Evolutionary conservation across 139 green algal species (phyloP).

Genomic region (Chlorella ohadii): DNA sequence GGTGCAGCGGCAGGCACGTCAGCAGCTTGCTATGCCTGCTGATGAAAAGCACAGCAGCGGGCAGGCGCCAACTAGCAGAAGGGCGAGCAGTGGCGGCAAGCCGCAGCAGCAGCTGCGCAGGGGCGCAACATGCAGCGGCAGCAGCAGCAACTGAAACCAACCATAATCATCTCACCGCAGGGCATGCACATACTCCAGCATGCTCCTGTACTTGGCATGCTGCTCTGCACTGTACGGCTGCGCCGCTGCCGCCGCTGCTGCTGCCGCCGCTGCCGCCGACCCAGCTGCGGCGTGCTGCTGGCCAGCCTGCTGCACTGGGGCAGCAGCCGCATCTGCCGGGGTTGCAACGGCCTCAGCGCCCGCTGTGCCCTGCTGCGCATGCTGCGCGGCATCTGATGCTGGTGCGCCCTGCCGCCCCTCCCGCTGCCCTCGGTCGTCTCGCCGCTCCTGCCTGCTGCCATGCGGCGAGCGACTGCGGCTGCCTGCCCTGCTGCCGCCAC

Average conservation of each 20-base stretch:
- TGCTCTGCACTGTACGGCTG: neutral
- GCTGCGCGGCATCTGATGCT: neutral
- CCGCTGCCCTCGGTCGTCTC: neutral
- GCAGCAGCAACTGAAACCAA: too few species aligned
- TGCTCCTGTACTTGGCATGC: neutral
- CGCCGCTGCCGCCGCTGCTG: neutral
- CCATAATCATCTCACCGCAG: slow-evolving; percentile 15
- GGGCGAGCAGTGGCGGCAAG: too few species aligned
- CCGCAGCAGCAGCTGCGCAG: too few species aligned
- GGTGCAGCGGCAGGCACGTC: too few species aligned
- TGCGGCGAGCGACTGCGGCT: neutral
- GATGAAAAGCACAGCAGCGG: too few species aligned
- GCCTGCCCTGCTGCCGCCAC: neutral
- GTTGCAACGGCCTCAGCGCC: neutral
- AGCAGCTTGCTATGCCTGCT: too few species aligned
- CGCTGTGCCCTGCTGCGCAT: neutral
- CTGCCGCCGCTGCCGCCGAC: neutral
- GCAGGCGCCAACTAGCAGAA: too few species aligned
- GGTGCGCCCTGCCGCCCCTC: neutral
- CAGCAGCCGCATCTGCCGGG: neutral
- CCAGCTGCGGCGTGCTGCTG: neutral
- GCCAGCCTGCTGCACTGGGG: neutral
- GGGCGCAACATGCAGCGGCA: too few species aligned
- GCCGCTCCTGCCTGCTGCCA: slow-evolving; percentile 1
- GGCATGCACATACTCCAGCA: slow-evolving; percentile 4